Conservation (phyloP, 495 filamentous ascomycete species). For the Penicillium soppii region DNA sequence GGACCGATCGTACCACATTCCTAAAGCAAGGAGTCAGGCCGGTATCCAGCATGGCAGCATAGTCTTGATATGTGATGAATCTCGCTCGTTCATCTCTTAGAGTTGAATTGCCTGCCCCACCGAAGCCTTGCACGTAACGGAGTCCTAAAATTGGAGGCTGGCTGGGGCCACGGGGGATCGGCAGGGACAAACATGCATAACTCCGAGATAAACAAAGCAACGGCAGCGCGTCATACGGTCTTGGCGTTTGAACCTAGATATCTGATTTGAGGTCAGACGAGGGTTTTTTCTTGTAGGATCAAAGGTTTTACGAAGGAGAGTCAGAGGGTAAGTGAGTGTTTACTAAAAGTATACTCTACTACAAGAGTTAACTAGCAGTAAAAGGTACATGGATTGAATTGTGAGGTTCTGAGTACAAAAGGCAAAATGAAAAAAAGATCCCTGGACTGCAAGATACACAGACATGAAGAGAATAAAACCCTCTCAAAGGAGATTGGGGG, state of each 20-base stretch:
- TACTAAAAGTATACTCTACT: neutral
- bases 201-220: constrained; percentile 11
- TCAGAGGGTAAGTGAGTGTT: too few species aligned
- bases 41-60: neutral
- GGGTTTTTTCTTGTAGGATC: neutral
- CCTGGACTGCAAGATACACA: constrained; percentile 13
- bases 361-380: constrained; percentile 2
- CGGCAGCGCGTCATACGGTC: neutral
- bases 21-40: neutral
- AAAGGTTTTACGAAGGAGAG: too few species aligned
- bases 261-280: too few species aligned
- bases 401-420: constrained; percentile 21
- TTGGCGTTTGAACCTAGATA: neutral
- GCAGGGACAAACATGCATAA: constrained; percentile 21
- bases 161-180: constrained; percentile 20
- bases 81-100: too few species aligned
- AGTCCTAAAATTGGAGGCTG: neutral
- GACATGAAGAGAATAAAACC: constrained; percentile 9
- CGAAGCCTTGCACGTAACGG: constrained; percentile 1
- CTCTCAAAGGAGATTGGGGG: neutral
- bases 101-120: too few species aligned
- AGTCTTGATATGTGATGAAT: too few species aligned
- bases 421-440: constrained; percentile 10
- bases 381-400: constrained; percentile 32
- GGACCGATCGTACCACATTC: neutral